Conservation (phyloP, 1,284 basidiomycete genomes). For the Phlebopus sp. region DNA sequence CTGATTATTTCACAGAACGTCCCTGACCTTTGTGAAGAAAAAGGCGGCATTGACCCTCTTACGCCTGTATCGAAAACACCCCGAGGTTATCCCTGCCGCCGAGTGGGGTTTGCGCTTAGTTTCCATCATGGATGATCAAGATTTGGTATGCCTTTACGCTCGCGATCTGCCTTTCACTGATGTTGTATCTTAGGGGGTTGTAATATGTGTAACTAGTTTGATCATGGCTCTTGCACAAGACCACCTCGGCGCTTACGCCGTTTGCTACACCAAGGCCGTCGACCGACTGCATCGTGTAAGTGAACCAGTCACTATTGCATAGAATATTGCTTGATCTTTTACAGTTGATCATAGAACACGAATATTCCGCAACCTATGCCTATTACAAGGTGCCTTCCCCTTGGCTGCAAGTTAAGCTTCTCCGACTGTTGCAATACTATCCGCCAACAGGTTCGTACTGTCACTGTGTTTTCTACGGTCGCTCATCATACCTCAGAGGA, state of each 20-base stretch:
- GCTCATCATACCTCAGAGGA: conserved; percentile 59
- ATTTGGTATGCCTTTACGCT: conserved; percentile 58
- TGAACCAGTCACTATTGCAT: conserved; percentile 7
- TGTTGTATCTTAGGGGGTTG: conserved; percentile 70
- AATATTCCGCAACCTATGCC: conserved; percentile 85
- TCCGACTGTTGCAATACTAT: conserved; percentile 94
- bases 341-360: conserved; percentile 87
- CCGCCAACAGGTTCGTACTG: conserved; percentile 75
- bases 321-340: conserved; percentile 17
- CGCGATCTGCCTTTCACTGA: conserved; percentile 9
- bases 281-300: conserved; percentile 83
- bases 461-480: background rate
- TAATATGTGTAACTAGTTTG: conserved; percentile 89
- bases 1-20: conserved; percentile 62
- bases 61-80: conserved; percentile 93
- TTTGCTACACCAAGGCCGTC: conserved; percentile 94
- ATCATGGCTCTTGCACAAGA: conserved; percentile 96
- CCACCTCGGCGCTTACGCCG: conserved; percentile 83
- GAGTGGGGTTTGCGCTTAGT: conserved; percentile 97
- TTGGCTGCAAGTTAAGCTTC: conserved; percentile 96
- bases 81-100: conserved; percentile 86
- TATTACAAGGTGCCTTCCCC: conserved; percentile 98
- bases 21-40: conserved; percentile 94
- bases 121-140: conserved; percentile 90
- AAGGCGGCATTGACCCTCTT: conserved; percentile 95